Base-by-base conservation (phyloP, 2,329 filamentous ascomycete species). In the Corinectria fuckeliana region DNA sequence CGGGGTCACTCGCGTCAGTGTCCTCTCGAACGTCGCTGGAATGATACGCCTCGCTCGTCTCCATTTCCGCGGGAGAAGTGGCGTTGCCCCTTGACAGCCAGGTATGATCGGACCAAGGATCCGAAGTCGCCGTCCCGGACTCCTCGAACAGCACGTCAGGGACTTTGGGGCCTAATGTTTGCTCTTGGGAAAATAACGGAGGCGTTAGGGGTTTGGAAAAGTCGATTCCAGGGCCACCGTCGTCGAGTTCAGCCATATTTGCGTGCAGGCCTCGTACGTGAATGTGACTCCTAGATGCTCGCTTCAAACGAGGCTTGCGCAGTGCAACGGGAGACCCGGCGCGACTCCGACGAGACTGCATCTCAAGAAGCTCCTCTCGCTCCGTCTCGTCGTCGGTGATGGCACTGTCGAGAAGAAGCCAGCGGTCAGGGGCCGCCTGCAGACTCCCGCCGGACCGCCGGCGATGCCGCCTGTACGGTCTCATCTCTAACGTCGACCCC, bases 361-460 rank as follows among this genome's bases (percentile, higher is more conserved):
- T 78, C 64, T 82, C 80, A 2, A 78, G 65, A 3, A 73, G 73
- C 59, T 82, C 79, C 36, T 81, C 79, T 34, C 78, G 75, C 14
- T 78, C 78, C 0, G 78, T 79, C 13, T 81, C 78, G 1, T 80
- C 77, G 42, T 80, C 78, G 4, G 79, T 81, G 4, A 81, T 63
- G 3, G 71, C 75, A 14, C 74, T 72, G 11, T 81, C 78, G 0
- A 77, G 70, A 3, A 76, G 61, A 10, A 76, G 55, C 25, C 74
- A 76, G 16, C 71, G 71, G 20, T 76, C 76, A 0, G 74, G 74
- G 7, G 77, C 58, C 9, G 79, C 70, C 34, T 78, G 76, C 1
- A 85, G 66, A 60, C 79, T 85, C 39, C 82, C 80, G 4, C 78
- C 82, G 0, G 83, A 86, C 1, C 79, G 82, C 20, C 83, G 76